These are phyloP conservation scores for Alternaria ventricosa DNA, from an alignment of 2,329 filamentous ascomycete species.

Conservation along the genomic window DNA sequence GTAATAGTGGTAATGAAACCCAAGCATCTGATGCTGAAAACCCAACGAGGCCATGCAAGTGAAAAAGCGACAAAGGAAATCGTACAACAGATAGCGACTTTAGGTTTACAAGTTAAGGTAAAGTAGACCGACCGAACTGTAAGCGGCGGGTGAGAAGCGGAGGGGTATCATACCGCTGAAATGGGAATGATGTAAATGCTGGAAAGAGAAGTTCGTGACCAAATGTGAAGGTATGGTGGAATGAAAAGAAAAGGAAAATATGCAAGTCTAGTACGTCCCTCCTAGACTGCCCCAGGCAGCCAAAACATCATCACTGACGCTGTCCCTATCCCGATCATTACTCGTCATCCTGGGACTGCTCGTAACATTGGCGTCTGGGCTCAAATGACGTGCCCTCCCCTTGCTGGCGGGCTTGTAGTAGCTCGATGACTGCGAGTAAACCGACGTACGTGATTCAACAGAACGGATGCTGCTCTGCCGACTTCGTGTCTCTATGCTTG, in stretches of 20 bases:
- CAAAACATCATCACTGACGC: conserved; percentile 55
- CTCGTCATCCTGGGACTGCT: conserved; percentile 25
- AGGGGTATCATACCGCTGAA: background rate
- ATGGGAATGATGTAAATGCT: background rate
- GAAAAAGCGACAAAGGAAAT: background rate
- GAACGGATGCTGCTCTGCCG: conserved; percentile 34
- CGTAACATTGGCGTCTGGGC: conserved; percentile 31
- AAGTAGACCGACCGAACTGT: background rate
- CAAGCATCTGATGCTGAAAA: background rate
- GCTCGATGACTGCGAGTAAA: conserved; percentile 18
- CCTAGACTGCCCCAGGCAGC: conserved; percentile 57
- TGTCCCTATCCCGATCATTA: conserved; percentile 36
- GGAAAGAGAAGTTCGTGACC: background rate
- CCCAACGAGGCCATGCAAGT: background rate
- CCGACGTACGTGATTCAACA: conserved; percentile 18
- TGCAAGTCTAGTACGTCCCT: conserved; percentile 37
- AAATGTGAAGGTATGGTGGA: background rate
- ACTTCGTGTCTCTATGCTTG: conserved; percentile 15
- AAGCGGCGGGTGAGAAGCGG: background rate
- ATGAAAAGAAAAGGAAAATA: background rate
- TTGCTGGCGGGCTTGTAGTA: conserved; percentile 15
- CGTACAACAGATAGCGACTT: background rate
- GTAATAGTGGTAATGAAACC: background rate
- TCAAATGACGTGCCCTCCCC: conserved; percentile 21
- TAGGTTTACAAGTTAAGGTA: background rate